Evolutionary conservation across 768 basidiomycete species (phyloP).

Genomic region (Leccinum olivaceopallidum): DNA sequence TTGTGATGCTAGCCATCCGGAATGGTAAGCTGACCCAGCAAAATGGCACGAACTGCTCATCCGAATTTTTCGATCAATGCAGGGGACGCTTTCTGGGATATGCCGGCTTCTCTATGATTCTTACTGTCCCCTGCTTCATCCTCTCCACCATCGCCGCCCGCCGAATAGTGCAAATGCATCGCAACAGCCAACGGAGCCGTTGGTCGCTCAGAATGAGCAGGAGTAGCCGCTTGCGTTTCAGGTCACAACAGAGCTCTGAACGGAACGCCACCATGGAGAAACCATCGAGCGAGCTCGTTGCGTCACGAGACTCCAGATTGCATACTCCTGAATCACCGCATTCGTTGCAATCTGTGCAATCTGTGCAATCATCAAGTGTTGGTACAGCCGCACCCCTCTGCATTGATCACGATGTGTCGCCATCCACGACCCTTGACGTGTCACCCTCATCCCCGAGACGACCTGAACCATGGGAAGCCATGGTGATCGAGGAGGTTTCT

Average conservation of each 20-base stretch:
- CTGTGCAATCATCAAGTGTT: neutral
- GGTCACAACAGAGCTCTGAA: neutral
- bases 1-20: conserved; percentile 59
- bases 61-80: conserved; percentile 1
- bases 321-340: conserved; percentile 12
- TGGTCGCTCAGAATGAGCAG: neutral
- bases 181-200: conserved; percentile 16
- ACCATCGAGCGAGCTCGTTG: conserved; percentile 16
- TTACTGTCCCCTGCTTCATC: conserved; percentile 52
- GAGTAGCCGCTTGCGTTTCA: neutral
- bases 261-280: conserved; percentile 3
- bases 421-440: neutral
- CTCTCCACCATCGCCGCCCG: conserved; percentile 37
- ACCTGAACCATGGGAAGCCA: conserved; percentile 9
- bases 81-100: conserved; percentile 70
- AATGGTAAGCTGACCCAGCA: conserved; percentile 46
- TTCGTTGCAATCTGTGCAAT: neutral
- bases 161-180: conserved; percentile 23
- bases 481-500: neutral
- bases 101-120: conserved; percentile 53
- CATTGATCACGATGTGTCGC: neutral
- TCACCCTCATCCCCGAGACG: neutral
- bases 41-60: conserved; percentile 1
- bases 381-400: neutral
- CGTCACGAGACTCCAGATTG: conserved; percentile 19